Evolutionary conservation across 2,329 filamentous ascomycete genomes (phyloP), one percentile per base, ranked within the genome.

Genomic region (Ophiostoma himal-ulmi): DNA sequence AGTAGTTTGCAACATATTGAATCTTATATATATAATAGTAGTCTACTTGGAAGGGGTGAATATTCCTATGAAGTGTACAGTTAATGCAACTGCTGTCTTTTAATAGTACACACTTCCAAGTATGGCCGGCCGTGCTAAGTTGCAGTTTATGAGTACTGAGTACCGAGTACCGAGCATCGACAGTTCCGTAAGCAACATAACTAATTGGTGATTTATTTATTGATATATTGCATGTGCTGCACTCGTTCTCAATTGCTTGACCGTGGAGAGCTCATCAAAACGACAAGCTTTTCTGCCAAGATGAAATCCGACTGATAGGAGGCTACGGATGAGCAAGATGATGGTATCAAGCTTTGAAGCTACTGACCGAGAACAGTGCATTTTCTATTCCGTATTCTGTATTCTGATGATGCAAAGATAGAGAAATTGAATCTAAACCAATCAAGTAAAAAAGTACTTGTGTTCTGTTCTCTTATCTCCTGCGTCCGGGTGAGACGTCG

Each of bases 161-260:
- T 48, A 48, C 44, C 44, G 52, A 57, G 52, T 57, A 26, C 52
- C 52, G 52, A 57, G n/a, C n/a, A 57, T 57, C 52, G n/a, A 22
- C 52, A 11, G 13, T 30, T 10, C 8, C 52, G 22, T 10, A 44
- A 13, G n/a, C 22, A 26, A 11, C 8, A 26, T 8, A 10, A 57
- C n/a, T 22, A 2, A 26, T 48, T 48, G 44, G 6, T n/a, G 4
- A 5, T 48, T n/a, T 5, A 48, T n/a, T 17, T 17, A 48, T 20
- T 20, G 11, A 6, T 48, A 48, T 20, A 13, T 44, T 20, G 17
- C 5, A 48, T 48, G 44, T 48, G 4, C 44, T 17, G 44, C 17
- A 7, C 44, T 48, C 44, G 17, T 20, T 48, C 44, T 39, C 20
- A 3, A 54, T 57, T 57, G 52, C 52, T 57, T 13, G n/a, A 44